Base-by-base conservation (phyloP, 352 stramenopile genomes). In the Pythium rishiriense region DNA sequence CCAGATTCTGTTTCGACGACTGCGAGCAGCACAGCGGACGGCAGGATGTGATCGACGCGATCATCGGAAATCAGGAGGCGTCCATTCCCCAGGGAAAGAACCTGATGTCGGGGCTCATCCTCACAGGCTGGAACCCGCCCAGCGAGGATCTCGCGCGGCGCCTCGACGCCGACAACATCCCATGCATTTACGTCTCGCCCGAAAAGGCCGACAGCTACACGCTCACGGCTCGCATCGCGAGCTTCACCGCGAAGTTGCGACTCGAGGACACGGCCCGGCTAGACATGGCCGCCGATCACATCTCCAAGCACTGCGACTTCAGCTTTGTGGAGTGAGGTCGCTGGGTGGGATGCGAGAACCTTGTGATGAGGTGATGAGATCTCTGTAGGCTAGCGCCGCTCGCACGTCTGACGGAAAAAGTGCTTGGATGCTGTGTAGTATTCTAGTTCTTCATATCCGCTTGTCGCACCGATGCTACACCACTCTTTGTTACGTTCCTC, bases 201-300 rank as follows among this genome's bases (percentile, higher is more conserved):
- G 76, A 88, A 51, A 88, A 87, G 63, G 85, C 84, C 41, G 86
- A 95, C 71, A 95, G 86, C 80, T 95, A 93, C 77, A 93, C 83
- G 46, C 77, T 95, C 41, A 93, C 84, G 48, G 85, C 86, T 29
- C 79, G 76, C n/a, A 70, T 95, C 51, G 70, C 86, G 17, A 73
- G 84, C 49, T 95, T 95, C 69, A 93, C 84, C 46, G 86, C 86
- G 60, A 95, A 95, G 64, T 74, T 93, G 28, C 85, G 84, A 56
- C 79, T 74, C 15, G 82, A 95, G 49, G 86, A 95, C 68, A 75
- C 77, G 11, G 73, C 76, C 54, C 82, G 86, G 50, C 74, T 95
- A 66, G 73, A 95, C 33, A 74, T 93, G 76, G 86, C 86, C 15
- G 81, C 86, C 1, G 77, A 92, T 26, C 86, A 95, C 70, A 80